Conservation (phyloP, 2,329 filamentous ascomycete species). For the Diaporthe sp. region DNA sequence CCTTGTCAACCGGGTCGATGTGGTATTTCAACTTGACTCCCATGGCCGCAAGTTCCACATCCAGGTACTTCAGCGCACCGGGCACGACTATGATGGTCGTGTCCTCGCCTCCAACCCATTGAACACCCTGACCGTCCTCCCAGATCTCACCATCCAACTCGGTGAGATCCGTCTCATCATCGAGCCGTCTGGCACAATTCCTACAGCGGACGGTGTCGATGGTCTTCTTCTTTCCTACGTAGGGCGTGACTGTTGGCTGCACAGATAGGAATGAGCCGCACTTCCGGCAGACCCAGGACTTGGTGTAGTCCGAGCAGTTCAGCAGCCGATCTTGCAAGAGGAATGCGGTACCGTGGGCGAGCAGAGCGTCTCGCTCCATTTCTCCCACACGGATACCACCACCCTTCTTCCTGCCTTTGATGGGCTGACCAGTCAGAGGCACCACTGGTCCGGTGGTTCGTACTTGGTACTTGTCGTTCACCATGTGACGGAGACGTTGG, state of each 20-base stretch:
- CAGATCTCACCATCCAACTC: slow-evolving; percentile 79
- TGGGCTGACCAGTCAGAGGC: slow-evolving; percentile 90
- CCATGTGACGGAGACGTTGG: slow-evolving; percentile 98
- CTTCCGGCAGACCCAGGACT: slow-evolving; percentile 86
- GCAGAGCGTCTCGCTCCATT: slow-evolving; percentile 96
- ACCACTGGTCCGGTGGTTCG: slow-evolving; percentile 95
- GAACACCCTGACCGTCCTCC: slow-evolving; percentile 89
- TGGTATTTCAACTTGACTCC: slow-evolving; percentile 92
- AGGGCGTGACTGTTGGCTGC: slow-evolving; percentile 79
- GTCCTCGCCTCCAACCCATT: slow-evolving; percentile 89
- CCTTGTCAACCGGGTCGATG: slow-evolving; percentile 64
- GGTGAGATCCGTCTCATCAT: slow-evolving; percentile 66
- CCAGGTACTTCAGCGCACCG: slow-evolving; percentile 90
- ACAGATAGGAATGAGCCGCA: slow-evolving; percentile 94
- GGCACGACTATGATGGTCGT: slow-evolving; percentile 93
- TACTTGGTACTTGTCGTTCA: slow-evolving; percentile 99
- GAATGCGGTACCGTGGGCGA: slow-evolving; percentile 96
- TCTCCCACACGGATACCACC: slow-evolving; percentile 99
- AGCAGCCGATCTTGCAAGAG: slow-evolving; percentile 93
- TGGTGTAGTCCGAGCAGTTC: slow-evolving; percentile 95
- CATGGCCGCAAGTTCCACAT: slow-evolving; percentile 97
- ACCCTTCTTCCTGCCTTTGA: slow-evolving; percentile 95
- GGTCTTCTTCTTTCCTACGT: slow-evolving; percentile 72
- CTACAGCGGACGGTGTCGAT: slow-evolving; percentile 81
- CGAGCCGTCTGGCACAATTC: slow-evolving; percentile 74